A percentile compares a stretch with the other conserved stretches of the same genome.
Evolutionary conservation across 164 flowering plant species (phyloP).

Genomic region (Chloranthus sessilifolius): DNA sequence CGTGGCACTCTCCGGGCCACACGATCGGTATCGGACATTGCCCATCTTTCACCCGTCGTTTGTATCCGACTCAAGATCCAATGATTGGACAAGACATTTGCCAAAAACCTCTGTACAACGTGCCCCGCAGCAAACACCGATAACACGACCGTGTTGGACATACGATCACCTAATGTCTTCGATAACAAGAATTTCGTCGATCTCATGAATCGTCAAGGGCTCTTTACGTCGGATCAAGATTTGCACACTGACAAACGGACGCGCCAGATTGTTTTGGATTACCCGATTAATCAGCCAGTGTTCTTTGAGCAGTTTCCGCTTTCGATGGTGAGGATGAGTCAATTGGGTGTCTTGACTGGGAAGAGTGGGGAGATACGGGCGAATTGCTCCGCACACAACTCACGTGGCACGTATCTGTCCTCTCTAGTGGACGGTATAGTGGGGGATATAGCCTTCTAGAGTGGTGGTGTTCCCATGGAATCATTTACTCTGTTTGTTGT

Average conservation of each 20-base stretch:
- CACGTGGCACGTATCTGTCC: slow-evolving; percentile 12
- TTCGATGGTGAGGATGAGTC: slow-evolving; percentile 52
- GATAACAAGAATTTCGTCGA: slow-evolving; percentile 64
- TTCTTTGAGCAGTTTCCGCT: slow-evolving; percentile 46
- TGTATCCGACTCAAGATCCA: slow-evolving; percentile 57
- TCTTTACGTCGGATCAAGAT: slow-evolving; percentile 62
- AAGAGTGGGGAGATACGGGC: slow-evolving; percentile 42
- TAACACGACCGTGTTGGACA: slow-evolving; percentile 33
- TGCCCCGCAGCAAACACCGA: slow-evolving; percentile 30
- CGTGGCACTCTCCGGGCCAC: slow-evolving; percentile 71
- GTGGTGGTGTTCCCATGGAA: too few species aligned
- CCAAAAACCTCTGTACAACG: slow-evolving; percentile 19
- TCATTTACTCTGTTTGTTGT: too few species aligned
- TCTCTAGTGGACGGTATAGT: slow-evolving; percentile 24
- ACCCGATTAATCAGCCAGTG: too few species aligned
- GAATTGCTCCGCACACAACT: slow-evolving; percentile 45
- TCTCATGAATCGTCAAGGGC: slow-evolving; percentile 52
- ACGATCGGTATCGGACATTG: slow-evolving; percentile 66
- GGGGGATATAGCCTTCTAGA: slow-evolving; percentile 1
- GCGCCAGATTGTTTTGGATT: slow-evolving; percentile 33
- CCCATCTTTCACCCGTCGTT: slow-evolving; percentile 42
- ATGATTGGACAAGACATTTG: slow-evolving; percentile 45
- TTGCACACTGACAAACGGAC: slow-evolving; percentile 43
- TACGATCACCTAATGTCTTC: slow-evolving; percentile 39
- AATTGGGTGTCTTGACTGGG: slow-evolving; percentile 49